phyloP scores from a whole-genome alignment of 164 flowering plant genomes.

The Berberis vulgaris region DNA sequence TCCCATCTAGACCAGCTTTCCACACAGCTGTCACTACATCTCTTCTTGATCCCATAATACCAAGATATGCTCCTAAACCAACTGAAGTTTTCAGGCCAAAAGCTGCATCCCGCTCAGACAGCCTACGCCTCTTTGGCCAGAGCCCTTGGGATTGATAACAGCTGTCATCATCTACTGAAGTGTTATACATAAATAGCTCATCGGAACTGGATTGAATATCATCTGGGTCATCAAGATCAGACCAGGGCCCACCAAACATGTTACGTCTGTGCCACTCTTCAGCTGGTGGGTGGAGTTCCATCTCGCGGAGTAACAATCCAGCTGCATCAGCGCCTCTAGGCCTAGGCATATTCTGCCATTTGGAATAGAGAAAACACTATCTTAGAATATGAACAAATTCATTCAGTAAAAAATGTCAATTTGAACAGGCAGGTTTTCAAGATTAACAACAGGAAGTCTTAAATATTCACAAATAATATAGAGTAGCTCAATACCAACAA shows the following conservation, averaged over 20 bases:
- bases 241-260: conserved; percentile 98
- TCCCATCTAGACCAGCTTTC: conserved; percentile 96
- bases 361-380: no score
- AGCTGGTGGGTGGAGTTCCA: conserved; percentile 97
- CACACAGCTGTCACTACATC: conserved; percentile 95
- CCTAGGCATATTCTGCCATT: conserved; percentile 82
- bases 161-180: conserved; percentile 35
- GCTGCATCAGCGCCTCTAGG: conserved; percentile 99
- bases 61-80: conserved; percentile 88
- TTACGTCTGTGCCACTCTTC: conserved; percentile 99
- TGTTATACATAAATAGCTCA: conserved; percentile 34
- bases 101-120: conserved; percentile 99
- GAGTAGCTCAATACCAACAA: neutral
- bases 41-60: conserved; percentile 97
- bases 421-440: neutral
- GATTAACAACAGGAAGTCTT: neutral
- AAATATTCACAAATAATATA: neutral
- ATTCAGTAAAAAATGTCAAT: no score
- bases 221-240: conserved; percentile 74
- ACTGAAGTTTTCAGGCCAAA: conserved; percentile 94
- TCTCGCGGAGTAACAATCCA: conserved; percentile 88
- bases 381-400: no score
- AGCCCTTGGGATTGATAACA: conserved; percentile 54
- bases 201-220: conserved; percentile 36
- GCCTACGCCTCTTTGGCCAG: conserved; percentile 96